Percentiles rank a stretch among this genome's conserved stretches.
These are phyloP conservation scores for Fusarium lyarnte DNA, from an alignment of 2,329 filamentous ascomycete genomes.

Conservation along the genomic window DNA sequence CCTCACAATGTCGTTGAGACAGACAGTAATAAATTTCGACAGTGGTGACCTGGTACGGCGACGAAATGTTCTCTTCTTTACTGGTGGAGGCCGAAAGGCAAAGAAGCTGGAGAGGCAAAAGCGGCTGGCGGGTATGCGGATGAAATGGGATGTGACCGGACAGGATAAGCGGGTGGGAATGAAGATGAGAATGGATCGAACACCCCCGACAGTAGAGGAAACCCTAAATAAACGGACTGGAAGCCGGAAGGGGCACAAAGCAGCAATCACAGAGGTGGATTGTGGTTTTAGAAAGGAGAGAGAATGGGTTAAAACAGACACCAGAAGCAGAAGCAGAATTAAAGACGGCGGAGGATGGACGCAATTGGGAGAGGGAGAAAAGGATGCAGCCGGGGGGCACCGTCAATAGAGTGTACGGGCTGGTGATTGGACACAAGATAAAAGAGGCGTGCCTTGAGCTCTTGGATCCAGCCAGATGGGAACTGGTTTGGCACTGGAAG, in stretches of 20 bases:
- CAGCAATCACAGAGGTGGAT: slow-evolving; percentile 1
- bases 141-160: slow-evolving; percentile 7
- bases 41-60: neutral
- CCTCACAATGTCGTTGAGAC: neutral
- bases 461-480: slow-evolving; percentile 25
- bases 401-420: slow-evolving; percentile 5
- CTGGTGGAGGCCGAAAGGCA: slow-evolving; percentile 8
- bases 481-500: slow-evolving; percentile 25
- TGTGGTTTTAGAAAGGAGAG: slow-evolving; percentile 17
- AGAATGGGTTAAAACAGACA: slow-evolving; percentile 1
- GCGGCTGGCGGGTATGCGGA: slow-evolving; percentile 13
- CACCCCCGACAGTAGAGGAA: slow-evolving; percentile 10
- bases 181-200: slow-evolving; percentile 11
- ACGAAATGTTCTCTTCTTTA: neutral
- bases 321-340: slow-evolving; percentile 8
- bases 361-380: slow-evolving; percentile 2
- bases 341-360: neutral
- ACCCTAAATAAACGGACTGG: slow-evolving; percentile 30
- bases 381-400: slow-evolving; percentile 35
- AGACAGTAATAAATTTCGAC: neutral
- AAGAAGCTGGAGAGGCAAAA: neutral
- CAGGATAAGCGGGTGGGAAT: neutral
- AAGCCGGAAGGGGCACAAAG: slow-evolving; percentile 8
- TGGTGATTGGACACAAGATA: slow-evolving; percentile 26
- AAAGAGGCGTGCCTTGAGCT: slow-evolving; percentile 24